These are phyloP conservation scores for Pythium rishiriense DNA, from an alignment of 352 stramenopile genomes.

Conservation along the genomic window DNA sequence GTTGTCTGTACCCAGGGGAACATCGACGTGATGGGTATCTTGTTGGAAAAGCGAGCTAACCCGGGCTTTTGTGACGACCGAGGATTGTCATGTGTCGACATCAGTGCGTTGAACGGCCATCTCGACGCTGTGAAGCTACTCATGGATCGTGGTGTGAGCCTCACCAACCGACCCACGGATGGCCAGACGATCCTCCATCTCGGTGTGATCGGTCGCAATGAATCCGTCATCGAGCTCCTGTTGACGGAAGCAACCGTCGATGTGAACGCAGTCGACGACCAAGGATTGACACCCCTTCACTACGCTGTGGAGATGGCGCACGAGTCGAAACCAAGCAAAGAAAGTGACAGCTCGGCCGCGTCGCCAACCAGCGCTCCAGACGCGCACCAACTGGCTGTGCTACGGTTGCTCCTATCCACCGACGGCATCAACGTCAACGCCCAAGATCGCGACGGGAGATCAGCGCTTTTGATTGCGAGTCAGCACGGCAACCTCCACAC, in stretches of 20 bases:
- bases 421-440: too few relatives aligned
- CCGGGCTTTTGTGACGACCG: neutral
- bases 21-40: constrained; percentile 11
- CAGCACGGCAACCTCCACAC: neutral
- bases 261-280: neutral
- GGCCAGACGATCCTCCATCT: constrained; percentile 29
- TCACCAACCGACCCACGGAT: constrained; percentile 18
- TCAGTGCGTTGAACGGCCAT: constrained; percentile 21
- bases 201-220: neutral
- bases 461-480: neutral
- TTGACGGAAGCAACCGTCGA: neutral
- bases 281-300: too few relatives aligned
- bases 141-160: constrained; percentile 20
- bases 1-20: too few relatives aligned
- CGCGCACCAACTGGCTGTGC: too few relatives aligned
- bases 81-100: neutral
- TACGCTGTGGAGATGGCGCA: too few relatives aligned
- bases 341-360: too few relatives aligned
- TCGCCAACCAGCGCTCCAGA: too few relatives aligned
- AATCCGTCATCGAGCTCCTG: constrained; percentile 6
- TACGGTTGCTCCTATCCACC: too few relatives aligned
- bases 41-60: neutral
- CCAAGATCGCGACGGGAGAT: too few relatives aligned
- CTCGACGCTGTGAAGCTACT: constrained; percentile 38
- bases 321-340: too few relatives aligned